These are phyloP conservation scores for Linaria vulgaris DNA, from an alignment of 257 asterid species.

Conservation along the genomic window DNA sequence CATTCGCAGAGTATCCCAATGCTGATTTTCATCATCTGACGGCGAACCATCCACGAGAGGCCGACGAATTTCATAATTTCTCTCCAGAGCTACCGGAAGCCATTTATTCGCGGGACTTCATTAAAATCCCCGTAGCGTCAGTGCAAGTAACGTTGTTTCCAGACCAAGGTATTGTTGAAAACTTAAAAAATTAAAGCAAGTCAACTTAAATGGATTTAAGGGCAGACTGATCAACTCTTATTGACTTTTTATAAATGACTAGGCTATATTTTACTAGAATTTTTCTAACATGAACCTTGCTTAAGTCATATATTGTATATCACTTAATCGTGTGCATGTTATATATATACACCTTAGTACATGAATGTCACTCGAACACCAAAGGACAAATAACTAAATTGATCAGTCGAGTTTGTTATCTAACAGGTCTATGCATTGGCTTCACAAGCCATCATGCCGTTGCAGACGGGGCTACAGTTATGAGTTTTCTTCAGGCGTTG, in stretches of 20 bases:
- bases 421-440: background rate
- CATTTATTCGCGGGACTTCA: background rate
- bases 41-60: background rate
- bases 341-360: no score
- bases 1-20: slow-evolving; percentile 2
- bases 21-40: slow-evolving; percentile 1
- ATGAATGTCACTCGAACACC: no score
- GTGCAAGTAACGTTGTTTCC: slow-evolving; percentile 10
- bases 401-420: no score
- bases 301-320: no score
- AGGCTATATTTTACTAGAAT: no score
- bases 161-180: background rate
- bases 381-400: no score
- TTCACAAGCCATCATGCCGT: background rate
- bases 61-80: slow-evolving; percentile 10
- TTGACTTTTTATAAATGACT: no score
- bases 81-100: background rate
- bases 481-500: background rate
- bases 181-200: no score
- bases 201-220: no score
- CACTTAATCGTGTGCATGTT: no score
- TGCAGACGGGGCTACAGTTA: slow-evolving; percentile 8
- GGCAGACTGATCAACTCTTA: no score
- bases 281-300: no score
- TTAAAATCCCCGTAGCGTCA: background rate